phyloP scores from a whole-genome alignment of 2,329 filamentous ascomycete species.

The Calonectria pseudoreteaudii region DNA sequence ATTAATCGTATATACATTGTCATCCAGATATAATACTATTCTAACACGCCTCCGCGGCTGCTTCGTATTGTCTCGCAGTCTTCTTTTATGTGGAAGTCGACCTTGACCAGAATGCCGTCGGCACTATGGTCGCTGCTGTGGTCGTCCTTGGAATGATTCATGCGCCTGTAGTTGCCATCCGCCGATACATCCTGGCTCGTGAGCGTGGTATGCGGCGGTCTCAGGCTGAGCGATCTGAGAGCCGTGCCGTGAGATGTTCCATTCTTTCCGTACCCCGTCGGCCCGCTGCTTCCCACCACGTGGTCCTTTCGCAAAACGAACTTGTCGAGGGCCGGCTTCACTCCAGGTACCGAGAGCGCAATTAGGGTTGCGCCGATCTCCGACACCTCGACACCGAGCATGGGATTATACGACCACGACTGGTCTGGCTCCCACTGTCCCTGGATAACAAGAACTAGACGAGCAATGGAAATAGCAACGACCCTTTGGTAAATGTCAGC shows the following conservation, averaged over 20 bases:
- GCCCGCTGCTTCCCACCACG: slow-evolving; percentile 32
- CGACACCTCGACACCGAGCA: slow-evolving; percentile 61
- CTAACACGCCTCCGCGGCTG: not conserved
- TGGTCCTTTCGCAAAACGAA: slow-evolving; percentile 43
- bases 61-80: slow-evolving; percentile 7
- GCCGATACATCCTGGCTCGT: slow-evolving; percentile 41
- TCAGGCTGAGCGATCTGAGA: slow-evolving; percentile 45
- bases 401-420: slow-evolving; percentile 64
- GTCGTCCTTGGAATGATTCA: slow-evolving; percentile 34
- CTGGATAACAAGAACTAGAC: slow-evolving; percentile 59
- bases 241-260: slow-evolving; percentile 41
- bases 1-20: not conserved
- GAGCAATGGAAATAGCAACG: slow-evolving; percentile 59
- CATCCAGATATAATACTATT: not conserved
- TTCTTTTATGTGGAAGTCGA: slow-evolving; percentile 52
- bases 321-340: slow-evolving; percentile 60
- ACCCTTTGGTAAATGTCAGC: slow-evolving; percentile 50
- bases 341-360: slow-evolving; percentile 61
- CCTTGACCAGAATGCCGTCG: slow-evolving; percentile 50
- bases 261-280: slow-evolving; percentile 39
- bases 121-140: slow-evolving; percentile 39
- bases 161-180: slow-evolving; percentile 38
- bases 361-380: slow-evolving; percentile 64
- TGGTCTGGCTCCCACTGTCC: slow-evolving; percentile 60
- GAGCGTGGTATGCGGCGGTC: slow-evolving; percentile 45